phyloP scores from a whole-genome alignment of 2,329 filamentous ascomycete genomes.

The Didymella arachidicola region DNA sequence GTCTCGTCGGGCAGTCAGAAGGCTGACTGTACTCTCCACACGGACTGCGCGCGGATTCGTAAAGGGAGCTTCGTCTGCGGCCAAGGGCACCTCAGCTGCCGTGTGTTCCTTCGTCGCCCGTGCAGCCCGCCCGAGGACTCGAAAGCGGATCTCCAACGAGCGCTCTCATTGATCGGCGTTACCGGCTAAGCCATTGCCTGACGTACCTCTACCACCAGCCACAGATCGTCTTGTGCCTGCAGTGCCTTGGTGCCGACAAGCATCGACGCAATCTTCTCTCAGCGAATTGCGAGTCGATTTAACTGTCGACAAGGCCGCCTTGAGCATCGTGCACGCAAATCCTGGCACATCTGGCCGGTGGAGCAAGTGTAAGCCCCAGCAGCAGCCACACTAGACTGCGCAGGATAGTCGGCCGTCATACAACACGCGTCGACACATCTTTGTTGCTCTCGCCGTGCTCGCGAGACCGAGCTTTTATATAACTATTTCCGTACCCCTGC shows the following conservation, averaged over 20 bases:
- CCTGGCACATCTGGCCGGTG: slow-evolving; percentile 22
- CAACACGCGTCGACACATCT: slow-evolving; percentile 38
- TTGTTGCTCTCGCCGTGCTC: slow-evolving; percentile 17
- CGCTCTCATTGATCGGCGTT: slow-evolving; percentile 22
- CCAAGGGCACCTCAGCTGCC: slow-evolving; percentile 19
- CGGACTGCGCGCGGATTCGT: slow-evolving; percentile 6
- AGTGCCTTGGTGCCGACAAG: slow-evolving; percentile 29
- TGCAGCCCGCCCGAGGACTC: slow-evolving; percentile 9
- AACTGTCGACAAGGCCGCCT: slow-evolving; percentile 13
- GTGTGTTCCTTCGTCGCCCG: slow-evolving; percentile 21
- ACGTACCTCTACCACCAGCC: slow-evolving; percentile 33
- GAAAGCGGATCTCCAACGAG: slow-evolving; percentile 13
- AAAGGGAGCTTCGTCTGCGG: slow-evolving; percentile 5
- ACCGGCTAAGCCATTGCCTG: slow-evolving; percentile 30
- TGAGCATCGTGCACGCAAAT: slow-evolving; percentile 18
- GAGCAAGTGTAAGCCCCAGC: slow-evolving; percentile 34
- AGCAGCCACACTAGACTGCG: slow-evolving; percentile 36
- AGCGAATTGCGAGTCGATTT: slow-evolving; percentile 25
- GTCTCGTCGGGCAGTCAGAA: slow-evolving; percentile 1
- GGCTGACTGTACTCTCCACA: slow-evolving; percentile 1
- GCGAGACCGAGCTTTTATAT: slow-evolving; percentile 6
- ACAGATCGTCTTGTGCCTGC: slow-evolving; percentile 29
- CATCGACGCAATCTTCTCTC: slow-evolving; percentile 24
- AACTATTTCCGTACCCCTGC: slow-evolving; percentile 7
- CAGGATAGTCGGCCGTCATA: slow-evolving; percentile 36